phyloP scores from a whole-genome alignment of 805 yeast genomes.

The Cyberlindnera nakhonratchasimensis region DNA sequence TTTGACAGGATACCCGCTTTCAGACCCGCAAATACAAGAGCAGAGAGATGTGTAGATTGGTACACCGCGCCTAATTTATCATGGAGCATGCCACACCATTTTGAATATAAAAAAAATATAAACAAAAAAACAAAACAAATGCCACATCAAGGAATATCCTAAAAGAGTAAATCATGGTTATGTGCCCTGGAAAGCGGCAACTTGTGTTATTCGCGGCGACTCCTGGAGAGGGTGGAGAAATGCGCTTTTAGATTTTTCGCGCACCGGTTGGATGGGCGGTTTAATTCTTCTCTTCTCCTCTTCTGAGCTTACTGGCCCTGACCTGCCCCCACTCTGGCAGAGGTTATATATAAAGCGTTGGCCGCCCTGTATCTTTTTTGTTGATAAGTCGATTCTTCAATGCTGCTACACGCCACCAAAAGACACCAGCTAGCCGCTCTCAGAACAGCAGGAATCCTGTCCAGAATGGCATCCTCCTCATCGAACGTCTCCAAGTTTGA shows the following conservation, averaged over 20 bases:
- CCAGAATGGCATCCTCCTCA: slow-evolving; percentile 6
- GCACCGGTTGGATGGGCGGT: background rate
- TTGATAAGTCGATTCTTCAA: too few species aligned
- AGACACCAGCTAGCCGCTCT: slow-evolving; percentile 1
- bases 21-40: too few species aligned
- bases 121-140: too few species aligned
- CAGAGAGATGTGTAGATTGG: too few species aligned
- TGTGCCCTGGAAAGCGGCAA: too few species aligned
- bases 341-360: background rate
- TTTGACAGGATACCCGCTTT: too few species aligned
- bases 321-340: background rate
- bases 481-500: background rate
- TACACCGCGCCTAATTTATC: background rate
- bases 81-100: background rate
- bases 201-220: too few species aligned
- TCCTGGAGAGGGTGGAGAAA: too few species aligned
- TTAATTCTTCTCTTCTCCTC: background rate
- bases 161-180: background rate
- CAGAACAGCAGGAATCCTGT: background rate
- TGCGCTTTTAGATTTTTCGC: background rate
- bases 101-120: background rate
- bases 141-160: background rate
- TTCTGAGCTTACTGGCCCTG: background rate
- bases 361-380: background rate
- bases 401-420: slow-evolving; percentile 1